Percentiles rank a stretch among this genome's conserved stretches.
phyloP scores from a whole-genome alignment of 805 yeast genomes.

The Candida michaelii region DNA sequence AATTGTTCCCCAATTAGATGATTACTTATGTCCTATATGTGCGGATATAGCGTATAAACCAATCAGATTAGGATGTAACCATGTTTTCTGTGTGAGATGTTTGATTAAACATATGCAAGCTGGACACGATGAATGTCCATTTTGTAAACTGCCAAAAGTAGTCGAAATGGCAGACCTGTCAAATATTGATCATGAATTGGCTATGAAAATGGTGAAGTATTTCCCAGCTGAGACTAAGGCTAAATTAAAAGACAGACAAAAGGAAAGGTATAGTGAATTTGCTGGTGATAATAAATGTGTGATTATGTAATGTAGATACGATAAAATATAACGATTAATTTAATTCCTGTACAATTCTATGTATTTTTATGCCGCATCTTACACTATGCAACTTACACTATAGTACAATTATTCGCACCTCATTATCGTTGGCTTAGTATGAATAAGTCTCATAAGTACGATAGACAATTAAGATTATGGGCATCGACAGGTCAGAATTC shows the following conservation, averaged over 20 bases:
- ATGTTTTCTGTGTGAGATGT: slow-evolving; percentile 72
- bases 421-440: no score
- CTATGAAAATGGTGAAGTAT: slow-evolving; percentile 53
- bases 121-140: slow-evolving; percentile 60
- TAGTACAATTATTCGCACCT: no score
- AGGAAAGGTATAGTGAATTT: slow-evolving; percentile 34
- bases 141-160: slow-evolving; percentile 56
- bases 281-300: slow-evolving; percentile 16
- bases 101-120: slow-evolving; percentile 65
- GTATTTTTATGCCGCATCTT: no score
- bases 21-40: slow-evolving; percentile 74
- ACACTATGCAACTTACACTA: no score
- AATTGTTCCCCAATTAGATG: slow-evolving; percentile 71
- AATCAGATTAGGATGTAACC: slow-evolving; percentile 60
- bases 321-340: not conserved
- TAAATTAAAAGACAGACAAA: slow-evolving; percentile 54
- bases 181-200: slow-evolving; percentile 56
- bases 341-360: no score
- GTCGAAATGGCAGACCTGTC: slow-evolving; percentile 57
- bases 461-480: slow-evolving; percentile 89
- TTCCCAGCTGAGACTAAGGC: slow-evolving; percentile 69
- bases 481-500: slow-evolving; percentile 69
- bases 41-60: slow-evolving; percentile 72
- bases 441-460: slow-evolving; percentile 59
- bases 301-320: slow-evolving; percentile 7